Base-by-base conservation (phyloP, 1,139 yeast genomes). In the Nakaseomyces bracarensis region DNA sequence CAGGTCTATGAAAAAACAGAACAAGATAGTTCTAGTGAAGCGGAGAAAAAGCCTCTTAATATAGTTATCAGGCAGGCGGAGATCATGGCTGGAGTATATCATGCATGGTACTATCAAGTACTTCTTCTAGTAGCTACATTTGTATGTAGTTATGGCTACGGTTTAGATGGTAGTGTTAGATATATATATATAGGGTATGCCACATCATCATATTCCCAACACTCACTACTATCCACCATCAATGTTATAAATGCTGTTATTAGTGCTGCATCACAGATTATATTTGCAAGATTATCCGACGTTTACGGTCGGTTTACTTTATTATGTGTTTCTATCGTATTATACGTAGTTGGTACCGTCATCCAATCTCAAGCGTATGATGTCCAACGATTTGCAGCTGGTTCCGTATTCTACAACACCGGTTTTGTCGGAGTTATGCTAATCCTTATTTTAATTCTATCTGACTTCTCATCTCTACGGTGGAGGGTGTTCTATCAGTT, bases 201-300 rank as follows among this genome's bases (percentile, higher is more conserved):
- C 4, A 73, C 83, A 19, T 61, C 68, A 36, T 71, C 79, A 3
- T 82, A 77, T 59, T 51, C 69, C 5, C 54, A 65, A 18, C 87
- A 79, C 58, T 76, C 87, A 11, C 66, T 80, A 42, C 63, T 75
- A 40, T 71, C 91, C 3, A 79, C 89, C 4, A 75, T 82, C 42
- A 73, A 74, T 46, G 82, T 78, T 25, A 73, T 80, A 43, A 70
- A 74, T 45, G 69, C 76, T 22, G 82, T 81, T 36, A 73, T 79
- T 36, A 82, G 79, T 42, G 86, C 86, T 30, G 87, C 83, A 21
- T 72, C 84, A 6, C 85, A 80, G 58, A 80, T 84, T 3, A 68
- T 77, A 14, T 79, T 71, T 48, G 89, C 91, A 6, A 70, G 87
- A 53, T 64, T 81, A 34, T 72, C 84, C 3, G 89, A 82, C 61